Base-by-base conservation (phyloP, 2,329 filamentous ascomycete species). In the Colletotrichum destructivum region DNA sequence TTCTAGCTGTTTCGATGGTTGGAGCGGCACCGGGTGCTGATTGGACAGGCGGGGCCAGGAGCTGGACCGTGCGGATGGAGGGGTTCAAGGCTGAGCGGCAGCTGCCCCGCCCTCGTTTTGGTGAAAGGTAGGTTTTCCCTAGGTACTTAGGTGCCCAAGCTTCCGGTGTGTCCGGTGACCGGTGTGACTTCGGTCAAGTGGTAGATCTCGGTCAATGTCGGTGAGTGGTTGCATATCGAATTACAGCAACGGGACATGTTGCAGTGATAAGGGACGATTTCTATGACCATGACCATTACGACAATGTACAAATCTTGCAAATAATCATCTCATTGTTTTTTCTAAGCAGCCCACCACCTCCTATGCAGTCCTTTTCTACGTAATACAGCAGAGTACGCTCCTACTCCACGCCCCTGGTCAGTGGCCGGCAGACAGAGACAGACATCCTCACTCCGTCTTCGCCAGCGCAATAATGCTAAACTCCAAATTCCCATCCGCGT, bases 1-100 rank as follows among this genome's bases (percentile, higher is more conserved):
- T 84, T 84, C 82, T 84, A 84, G 82, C 79, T 83, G 78, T 77
- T 84, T 84, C 82, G 82, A 84, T 82, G 79, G 77, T 63, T 74
- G 74, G 73, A 76, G 60, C 64, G 46, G 73, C 72, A 62, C 73
- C 69, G 46, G 68, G 52, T 26, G 46, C 61, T 74, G 71, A 83
- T 82, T 82, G 81, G 81, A 70, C 74, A 55, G 47, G 74, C 72
- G 66, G 74, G 67, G 65, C 76, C 73, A 74, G 74, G 73, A 67
- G 68, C 75, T 54, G 66, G 72, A 59, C 65, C 52, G 52, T 72
- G 56, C 70, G 23, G 69, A 38, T 66, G 66, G 72, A 54, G 72
- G 72, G 69, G 72, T 59, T 61, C 70, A 72, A 72, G 70, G 70
- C 70, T 71, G 66, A 63, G 35, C 47, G 52, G 44, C 44, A 26